Evolutionary conservation across 2,329 filamentous ascomycete species (phyloP).

Genomic region (Pseudogymnoascus sp.): DNA sequence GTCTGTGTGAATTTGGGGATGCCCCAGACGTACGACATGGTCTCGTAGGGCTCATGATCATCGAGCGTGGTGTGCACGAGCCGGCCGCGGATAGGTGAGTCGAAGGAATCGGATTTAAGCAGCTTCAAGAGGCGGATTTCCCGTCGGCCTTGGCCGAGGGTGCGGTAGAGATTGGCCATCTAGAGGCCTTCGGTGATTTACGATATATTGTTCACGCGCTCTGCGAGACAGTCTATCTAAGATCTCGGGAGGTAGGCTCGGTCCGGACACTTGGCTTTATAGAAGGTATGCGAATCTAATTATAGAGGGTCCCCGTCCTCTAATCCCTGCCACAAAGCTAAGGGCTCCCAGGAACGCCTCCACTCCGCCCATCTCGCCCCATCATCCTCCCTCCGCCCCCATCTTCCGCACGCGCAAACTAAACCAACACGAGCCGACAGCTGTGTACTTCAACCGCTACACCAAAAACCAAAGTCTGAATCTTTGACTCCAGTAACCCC

Average conservation of each 20-base stretch:
- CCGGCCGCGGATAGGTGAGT: not conserved
- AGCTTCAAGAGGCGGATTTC: not conserved
- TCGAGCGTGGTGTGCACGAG: constrained; percentile 1
- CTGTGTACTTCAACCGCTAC: too few relatives aligned
- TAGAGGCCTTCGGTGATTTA: not conserved
- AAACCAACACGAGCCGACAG: too few relatives aligned
- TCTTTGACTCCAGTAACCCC: not conserved
- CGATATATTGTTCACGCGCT: not conserved
- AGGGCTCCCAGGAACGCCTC: too few relatives aligned
- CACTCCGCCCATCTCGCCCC: too few relatives aligned
- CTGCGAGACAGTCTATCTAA: not conserved
- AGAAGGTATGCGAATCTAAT: not conserved
- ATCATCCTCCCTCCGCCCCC: too few relatives aligned
- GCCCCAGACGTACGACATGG: constrained; percentile 30
- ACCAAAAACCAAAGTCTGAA: too few relatives aligned
- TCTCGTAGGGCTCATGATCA: constrained; percentile 17
- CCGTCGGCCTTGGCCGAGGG: not conserved
- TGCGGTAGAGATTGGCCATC: not conserved
- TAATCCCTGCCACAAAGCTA: not conserved
- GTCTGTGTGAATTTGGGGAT: constrained; percentile 13
- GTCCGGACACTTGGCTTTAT: not conserved
- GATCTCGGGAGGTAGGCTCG: not conserved
- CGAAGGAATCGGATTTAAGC: not conserved
- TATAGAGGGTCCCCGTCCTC: not conserved
- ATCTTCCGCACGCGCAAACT: too few relatives aligned